Evolutionary conservation across 345 rosid genomes (phyloP).

Genomic region (Melastoma malabathricum): DNA sequence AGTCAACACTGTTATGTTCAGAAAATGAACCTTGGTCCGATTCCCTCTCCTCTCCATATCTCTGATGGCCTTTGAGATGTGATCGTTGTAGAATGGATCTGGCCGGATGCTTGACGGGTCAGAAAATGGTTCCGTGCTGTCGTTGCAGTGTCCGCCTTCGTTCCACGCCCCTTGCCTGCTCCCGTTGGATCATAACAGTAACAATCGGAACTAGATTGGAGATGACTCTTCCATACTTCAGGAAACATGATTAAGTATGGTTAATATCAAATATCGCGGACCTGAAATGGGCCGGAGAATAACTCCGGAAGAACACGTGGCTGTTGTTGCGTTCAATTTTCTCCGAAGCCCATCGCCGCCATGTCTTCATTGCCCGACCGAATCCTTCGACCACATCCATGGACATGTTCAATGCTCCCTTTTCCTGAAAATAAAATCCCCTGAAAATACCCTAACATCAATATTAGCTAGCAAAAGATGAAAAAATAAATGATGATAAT

Average conservation of each 20-base stretch:
- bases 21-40: constrained; percentile 34
- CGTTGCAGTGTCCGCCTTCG: constrained; percentile 54
- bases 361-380: constrained; percentile 47
- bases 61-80: constrained; percentile 32
- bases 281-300: constrained; percentile 81
- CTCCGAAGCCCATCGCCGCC: constrained; percentile 44
- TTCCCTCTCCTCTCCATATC: constrained; percentile 19
- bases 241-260: neutral
- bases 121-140: constrained; percentile 41
- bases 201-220: neutral
- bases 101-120: constrained; percentile 26
- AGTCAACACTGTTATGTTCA: constrained; percentile 64
- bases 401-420: constrained; percentile 42
- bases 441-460: constrained; percentile 16
- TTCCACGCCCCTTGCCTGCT: constrained; percentile 73
- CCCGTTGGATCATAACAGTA: neutral
- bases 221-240: neutral
- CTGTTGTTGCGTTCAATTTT: constrained; percentile 34
- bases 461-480: too few species aligned
- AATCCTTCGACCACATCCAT: constrained; percentile 64
- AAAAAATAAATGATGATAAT: neutral
- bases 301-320: constrained; percentile 61
- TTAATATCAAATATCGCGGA: constrained; percentile 4
- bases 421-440: constrained; percentile 59
- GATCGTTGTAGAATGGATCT: constrained; percentile 38